Conservation (phyloP, 2,329 filamentous ascomycete genomes). For the Arthrobotrys pseudoclavata region DNA sequence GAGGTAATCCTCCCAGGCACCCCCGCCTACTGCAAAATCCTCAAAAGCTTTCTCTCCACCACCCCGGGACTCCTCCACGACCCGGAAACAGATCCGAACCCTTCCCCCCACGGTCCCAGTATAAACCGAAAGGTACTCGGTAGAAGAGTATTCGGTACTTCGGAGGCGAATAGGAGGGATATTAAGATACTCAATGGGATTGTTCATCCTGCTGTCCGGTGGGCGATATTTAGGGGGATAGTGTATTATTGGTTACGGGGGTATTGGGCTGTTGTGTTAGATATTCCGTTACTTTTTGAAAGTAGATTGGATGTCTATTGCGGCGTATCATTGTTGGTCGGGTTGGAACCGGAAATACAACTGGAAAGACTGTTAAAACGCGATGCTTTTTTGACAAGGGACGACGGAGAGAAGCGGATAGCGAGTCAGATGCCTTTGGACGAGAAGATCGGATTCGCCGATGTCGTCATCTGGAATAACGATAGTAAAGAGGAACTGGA, state of each 20-base stretch:
- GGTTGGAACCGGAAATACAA: conserved; percentile 82
- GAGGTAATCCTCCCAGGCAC: conserved; percentile 95
- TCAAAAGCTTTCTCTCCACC: conserved; percentile 81
- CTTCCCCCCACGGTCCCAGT: conserved; percentile 65
- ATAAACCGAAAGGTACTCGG: conserved; percentile 90
- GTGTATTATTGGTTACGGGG: conserved; percentile 80
- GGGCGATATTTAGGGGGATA: conserved; percentile 82
- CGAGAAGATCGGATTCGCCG: conserved; percentile 82
- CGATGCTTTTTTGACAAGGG: conserved; percentile 81
- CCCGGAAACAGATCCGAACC: conserved; percentile 41
- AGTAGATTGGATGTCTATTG: conserved; percentile 86
- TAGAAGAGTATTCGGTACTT: conserved; percentile 85
- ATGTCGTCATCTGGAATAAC: conserved; percentile 92
- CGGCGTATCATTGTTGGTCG: conserved; percentile 87
- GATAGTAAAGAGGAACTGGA: conserved; percentile 78
- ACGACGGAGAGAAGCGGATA: conserved; percentile 90
- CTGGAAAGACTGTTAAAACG: conserved; percentile 81
- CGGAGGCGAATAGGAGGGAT: conserved; percentile 77
- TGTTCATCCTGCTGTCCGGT: conserved; percentile 89
- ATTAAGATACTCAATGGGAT: conserved; percentile 86
- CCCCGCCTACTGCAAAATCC: conserved; percentile 83
- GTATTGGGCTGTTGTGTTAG: conserved; percentile 88
- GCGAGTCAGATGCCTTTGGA: conserved; percentile 86
- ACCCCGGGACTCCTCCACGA: conserved; percentile 85
- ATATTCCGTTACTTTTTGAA: conserved; percentile 93